phyloP scores from a whole-genome alignment of 306 rosid genomes.

The Dalbergia cochinchinensis region DNA sequence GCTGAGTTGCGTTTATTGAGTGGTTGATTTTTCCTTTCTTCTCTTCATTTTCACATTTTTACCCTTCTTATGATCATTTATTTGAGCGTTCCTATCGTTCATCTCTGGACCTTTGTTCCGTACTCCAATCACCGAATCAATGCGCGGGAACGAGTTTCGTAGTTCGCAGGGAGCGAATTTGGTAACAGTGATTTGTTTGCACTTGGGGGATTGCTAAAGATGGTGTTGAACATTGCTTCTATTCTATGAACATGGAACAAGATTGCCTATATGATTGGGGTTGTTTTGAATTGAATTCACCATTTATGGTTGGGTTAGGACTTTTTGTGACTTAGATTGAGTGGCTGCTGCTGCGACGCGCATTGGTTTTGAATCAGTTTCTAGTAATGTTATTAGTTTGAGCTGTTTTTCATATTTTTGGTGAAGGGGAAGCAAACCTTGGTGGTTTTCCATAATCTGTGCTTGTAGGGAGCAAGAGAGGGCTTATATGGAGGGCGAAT shows the following conservation, averaged over 20 bases:
- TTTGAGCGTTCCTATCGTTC: no score
- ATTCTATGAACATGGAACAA: slow-evolving; percentile 69
- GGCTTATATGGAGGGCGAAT: slow-evolving; percentile 59
- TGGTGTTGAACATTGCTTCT: slow-evolving; percentile 49
- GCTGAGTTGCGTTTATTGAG: no score
- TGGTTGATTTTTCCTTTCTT: no score
- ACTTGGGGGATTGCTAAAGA: slow-evolving; percentile 51
- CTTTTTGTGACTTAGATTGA: slow-evolving; percentile 47
- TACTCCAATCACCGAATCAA: no score
- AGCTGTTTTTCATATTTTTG: slow-evolving; percentile 36
- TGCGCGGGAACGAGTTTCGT: no score
- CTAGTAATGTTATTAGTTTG: slow-evolving; percentile 38
- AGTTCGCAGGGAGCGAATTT: no score
- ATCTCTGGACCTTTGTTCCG: no score
- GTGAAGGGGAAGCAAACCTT: slow-evolving; percentile 44
- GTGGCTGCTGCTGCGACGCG: slow-evolving; percentile 39
- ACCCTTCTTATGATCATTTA: no score
- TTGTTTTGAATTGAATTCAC: slow-evolving; percentile 31
- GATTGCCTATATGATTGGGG: slow-evolving; percentile 61
- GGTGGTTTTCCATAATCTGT: slow-evolving; percentile 50
- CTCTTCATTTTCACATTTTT: no score
- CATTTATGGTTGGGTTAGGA: slow-evolving; percentile 38
- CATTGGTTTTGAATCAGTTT: slow-evolving; percentile 46
- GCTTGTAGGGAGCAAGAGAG: slow-evolving; percentile 50
- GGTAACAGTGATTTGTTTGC: no score